Evolutionary conservation across 2,329 filamentous ascomycete genomes (phyloP).

Genomic region (Cladophialophora yegresii): DNA sequence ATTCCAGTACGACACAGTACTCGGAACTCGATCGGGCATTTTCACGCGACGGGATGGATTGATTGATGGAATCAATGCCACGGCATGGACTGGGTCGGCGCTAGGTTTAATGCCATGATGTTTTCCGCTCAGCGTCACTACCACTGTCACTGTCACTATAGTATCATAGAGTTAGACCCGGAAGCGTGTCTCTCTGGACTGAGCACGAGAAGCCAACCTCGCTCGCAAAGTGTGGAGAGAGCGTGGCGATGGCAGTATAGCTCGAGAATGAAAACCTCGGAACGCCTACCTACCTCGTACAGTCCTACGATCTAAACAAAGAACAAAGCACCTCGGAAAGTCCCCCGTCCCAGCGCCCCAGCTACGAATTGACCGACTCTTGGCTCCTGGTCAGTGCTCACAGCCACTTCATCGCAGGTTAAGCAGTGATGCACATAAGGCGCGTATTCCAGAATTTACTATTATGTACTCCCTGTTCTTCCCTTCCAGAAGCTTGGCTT

Average conservation of each 20-base stretch:
- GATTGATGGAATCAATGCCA: not conserved
- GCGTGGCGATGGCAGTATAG: not conserved
- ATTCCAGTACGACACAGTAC: not conserved
- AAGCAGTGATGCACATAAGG: no score
- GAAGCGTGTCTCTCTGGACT: not conserved
- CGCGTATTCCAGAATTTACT: not conserved
- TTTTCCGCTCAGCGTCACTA: not conserved
- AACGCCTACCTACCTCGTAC: not conserved
- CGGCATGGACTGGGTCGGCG: not conserved
- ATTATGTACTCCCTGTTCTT: not conserved
- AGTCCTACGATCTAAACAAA: not conserved
- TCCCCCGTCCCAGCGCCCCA: no score
- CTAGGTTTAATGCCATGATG: not conserved
- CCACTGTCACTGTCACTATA: not conserved
- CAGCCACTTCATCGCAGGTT: no score
- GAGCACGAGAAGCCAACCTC: not conserved
- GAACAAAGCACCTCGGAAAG: not conserved
- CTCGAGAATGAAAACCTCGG: not conserved
- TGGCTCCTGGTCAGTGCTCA: not conserved
- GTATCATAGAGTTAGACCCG: not conserved
- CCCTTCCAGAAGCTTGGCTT: not conserved
- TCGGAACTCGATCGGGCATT: not conserved
- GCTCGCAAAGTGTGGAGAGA: not conserved
- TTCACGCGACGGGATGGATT: not conserved
- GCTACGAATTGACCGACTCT: not conserved